Evolutionary conservation across 257 asterid species (phyloP).

Genomic region (Salvia miltiorrhiza): DNA sequence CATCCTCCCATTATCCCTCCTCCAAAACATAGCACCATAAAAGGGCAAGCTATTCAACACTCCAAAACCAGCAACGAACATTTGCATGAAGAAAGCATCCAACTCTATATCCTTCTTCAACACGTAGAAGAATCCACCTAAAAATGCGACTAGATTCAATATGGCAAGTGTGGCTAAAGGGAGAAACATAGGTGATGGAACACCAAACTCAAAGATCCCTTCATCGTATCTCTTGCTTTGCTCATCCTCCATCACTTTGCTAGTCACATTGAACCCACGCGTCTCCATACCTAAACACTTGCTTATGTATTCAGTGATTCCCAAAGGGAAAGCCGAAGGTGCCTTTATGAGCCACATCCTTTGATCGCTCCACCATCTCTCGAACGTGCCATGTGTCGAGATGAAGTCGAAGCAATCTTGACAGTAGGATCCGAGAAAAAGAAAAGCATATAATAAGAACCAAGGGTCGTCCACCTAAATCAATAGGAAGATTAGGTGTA

Average conservation of each 20-base stretch:
- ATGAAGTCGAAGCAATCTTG: conserved; percentile 58
- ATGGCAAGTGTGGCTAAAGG: conserved; percentile 27
- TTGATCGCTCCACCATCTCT: conserved; percentile 57
- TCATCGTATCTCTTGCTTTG: conserved; percentile 37
- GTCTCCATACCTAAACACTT: conserved; percentile 38
- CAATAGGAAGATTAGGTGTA: background rate
- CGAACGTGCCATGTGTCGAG: conserved; percentile 31
- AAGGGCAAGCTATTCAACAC: conserved; percentile 52
- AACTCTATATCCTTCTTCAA: conserved; percentile 9
- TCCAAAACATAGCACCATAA: conserved; percentile 52
- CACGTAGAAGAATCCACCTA: conserved; percentile 12
- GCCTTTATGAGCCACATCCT: conserved; percentile 48
- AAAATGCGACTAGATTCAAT: conserved; percentile 31
- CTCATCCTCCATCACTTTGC: conserved; percentile 41
- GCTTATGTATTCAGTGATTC: conserved; percentile 24
- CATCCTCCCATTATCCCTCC: conserved; percentile 60
- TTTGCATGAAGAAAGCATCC: conserved; percentile 33
- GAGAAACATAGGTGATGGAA: conserved; percentile 39
- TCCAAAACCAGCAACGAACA: conserved; percentile 52
- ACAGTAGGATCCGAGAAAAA: conserved; percentile 56
- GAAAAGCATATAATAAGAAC: conserved; percentile 41
- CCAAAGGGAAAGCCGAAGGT: conserved; percentile 32
- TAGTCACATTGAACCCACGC: conserved; percentile 43
- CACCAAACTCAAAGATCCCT: conserved; percentile 42
- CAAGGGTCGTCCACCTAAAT: conserved; percentile 39